Evolutionary conservation across 768 basidiomycete genomes (phyloP), one percentile per base, ranked within the genome.

Genomic region (Rhizopogon salebrosus): DNA sequence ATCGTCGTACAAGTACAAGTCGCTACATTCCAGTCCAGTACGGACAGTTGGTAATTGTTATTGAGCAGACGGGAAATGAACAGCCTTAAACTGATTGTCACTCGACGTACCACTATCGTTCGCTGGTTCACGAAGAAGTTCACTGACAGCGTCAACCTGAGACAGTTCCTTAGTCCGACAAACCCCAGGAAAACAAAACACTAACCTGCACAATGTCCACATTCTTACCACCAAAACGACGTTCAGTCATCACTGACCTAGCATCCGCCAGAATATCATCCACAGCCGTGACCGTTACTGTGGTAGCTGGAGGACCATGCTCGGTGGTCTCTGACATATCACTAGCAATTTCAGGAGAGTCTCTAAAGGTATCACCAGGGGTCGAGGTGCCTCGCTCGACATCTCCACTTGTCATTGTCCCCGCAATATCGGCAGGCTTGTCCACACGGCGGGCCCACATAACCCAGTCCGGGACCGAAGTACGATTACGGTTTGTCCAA

Each of bases 401-500:
- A 41, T 67, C 65, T 31, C 9, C 35, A 1, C 42, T 29, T 16
- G 22, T 16, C 23, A 14, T 20, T 37, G 42, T 4, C 18, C 18
- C 27, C 13, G 35, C 11, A 9, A 22, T 13, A 14, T 5, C 36
- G 2, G 16, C n/a, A 27, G 35, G 26, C 9, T 46, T 34, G 31
- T 60, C 64, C 1, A 58, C 31, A 27, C 67, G 70, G 10, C 70
- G 70, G 1, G 64, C 60, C 51, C 66, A 66, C 3, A 70, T 52
- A 5, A 80, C 53, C 80, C 80, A 82, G 35, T 82, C 80, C 8
- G 77, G 77, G 43, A 55, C 5, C 11, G 27, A 27, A 27, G 56
- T 41, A 10, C 61, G 68, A 14, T 66, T 62, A 34, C 65, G 61
- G 9, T 69, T 70, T 1, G 75, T 77, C 62, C 73, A 69, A 1